phyloP scores from a whole-genome alignment of 2,329 filamentous ascomycete species.

The Aspergillus sp. region DNA sequence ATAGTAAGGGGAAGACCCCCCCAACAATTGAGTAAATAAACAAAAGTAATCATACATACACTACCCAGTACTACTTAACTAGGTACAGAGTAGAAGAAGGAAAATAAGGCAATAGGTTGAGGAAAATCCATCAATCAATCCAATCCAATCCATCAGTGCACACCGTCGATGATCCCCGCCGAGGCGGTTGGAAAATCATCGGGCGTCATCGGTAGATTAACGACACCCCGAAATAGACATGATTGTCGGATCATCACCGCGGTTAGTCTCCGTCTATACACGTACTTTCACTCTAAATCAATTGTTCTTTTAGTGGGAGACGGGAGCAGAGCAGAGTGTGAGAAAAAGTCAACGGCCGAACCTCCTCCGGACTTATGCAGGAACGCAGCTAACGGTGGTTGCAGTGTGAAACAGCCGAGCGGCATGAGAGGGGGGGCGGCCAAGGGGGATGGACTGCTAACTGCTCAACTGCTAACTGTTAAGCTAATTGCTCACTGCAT shows the following conservation, averaged over 20 bases:
- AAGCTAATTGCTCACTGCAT: neutral
- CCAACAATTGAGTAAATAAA: too few species aligned
- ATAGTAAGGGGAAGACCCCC: too few species aligned
- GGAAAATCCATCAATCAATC: neutral
- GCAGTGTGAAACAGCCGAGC: constrained; percentile 19
- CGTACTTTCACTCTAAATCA: neutral
- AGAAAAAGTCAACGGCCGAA: constrained; percentile 11
- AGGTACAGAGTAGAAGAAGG: too few species aligned
- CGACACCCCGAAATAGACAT: constrained; percentile 1
- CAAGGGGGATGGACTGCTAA: neutral
- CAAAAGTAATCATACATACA: too few species aligned
- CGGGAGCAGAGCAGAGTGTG: neutral
- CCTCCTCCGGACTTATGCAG: constrained; percentile 11
- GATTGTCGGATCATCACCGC: neutral
- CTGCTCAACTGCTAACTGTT: neutral
- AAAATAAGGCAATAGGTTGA: too few species aligned
- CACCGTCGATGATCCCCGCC: neutral
- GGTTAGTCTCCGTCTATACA: neutral
- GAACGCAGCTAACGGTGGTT: constrained; percentile 13
- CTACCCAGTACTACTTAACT: too few species aligned
- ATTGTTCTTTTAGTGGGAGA: too few species aligned
- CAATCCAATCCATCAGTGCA: neutral
- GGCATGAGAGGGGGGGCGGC: neutral
- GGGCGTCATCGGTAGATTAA: constrained; percentile 4
- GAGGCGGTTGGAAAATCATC: constrained; percentile 7